These are phyloP conservation scores for Lipomyces anomalus DNA, from an alignment of 805 yeast species.

Conservation along the genomic window DNA sequence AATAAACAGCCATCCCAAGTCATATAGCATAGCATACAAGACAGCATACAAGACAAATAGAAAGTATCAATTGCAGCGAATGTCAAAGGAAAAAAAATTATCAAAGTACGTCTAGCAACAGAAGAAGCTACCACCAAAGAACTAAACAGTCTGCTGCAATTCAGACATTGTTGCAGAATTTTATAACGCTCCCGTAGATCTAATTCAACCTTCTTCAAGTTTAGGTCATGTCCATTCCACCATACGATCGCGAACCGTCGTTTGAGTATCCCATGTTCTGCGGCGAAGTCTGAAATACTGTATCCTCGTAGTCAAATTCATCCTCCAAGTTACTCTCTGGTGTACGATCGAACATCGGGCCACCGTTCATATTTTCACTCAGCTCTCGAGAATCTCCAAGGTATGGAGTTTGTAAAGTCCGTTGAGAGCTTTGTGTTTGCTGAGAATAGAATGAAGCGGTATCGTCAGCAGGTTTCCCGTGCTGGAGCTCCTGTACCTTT, in stretches of 20 bases:
- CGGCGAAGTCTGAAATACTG: constrained; percentile 18
- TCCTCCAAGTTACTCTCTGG: constrained; percentile 2
- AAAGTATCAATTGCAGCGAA: no score
- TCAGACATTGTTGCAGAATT: no score
- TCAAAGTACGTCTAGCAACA: no score
- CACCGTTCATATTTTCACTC: neutral
- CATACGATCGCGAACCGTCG: neutral
- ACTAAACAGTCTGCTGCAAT: no score
- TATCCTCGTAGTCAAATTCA: constrained; percentile 21
- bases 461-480: neutral
- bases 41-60: no score
- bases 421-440: neutral
- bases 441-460: neutral
- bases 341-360: neutral
- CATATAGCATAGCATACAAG: neutral
- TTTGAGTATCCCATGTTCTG: constrained; percentile 8
- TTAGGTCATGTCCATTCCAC: constrained; percentile 17
- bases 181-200: no score
- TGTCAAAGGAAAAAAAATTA: no score
- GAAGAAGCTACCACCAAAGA: no score
- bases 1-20: neutral
- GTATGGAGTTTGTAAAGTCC: neutral
- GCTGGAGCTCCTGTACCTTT: constrained; percentile 8
- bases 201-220: no score
- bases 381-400: neutral